Base-by-base conservation (phyloP, 129 eudicot species). In the Centrapalus pauciflorus region DNA sequence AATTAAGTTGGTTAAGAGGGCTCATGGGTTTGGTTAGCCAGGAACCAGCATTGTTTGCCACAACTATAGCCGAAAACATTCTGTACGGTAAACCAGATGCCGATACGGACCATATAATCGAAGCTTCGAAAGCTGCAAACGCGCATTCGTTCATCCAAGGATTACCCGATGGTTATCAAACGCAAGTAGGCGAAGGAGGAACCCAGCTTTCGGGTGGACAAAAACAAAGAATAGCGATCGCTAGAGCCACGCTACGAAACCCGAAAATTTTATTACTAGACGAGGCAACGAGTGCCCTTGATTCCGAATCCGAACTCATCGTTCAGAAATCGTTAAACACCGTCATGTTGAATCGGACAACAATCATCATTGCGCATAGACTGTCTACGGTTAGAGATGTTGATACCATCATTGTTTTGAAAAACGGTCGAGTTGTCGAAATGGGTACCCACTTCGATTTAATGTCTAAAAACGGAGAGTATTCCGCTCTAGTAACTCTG, bases 241-340 rank as follows among this genome's bases (percentile, higher is more conserved):
- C 97, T 7, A 79, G 97, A 58, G 97, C 97, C 25, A 73, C 89
- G 32, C 52, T 90, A 13, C 66, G 95, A 64, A 82, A 86, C 49
- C 95, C 97, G 11, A 86, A 86, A 66, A 77, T 90, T 64, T 64
- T 90, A 26, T 91, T 90, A 16, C 83, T 90, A 14, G 96, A 89
- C n/a, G 96, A 89, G 51, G 96, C 96, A 29, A 89, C 96, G 32
- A 89, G 96, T 77, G 95, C 96, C 33, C 88, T 89, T 10, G 97
- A 90, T 67, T 76, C 90, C 17, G 95, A 84, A 74, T 90, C 97
- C 10, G 97, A 90, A 75, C 67, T 66, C 55, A 38, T 84, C 0
- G 95, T 90, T 63, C 97, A 86, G 67, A 80, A 86, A 66, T 84
- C 97, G 27, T 61, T 90, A 16, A 76, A 77, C 25, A 64, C 74